phyloP scores from a whole-genome alignment of 2,329 filamentous ascomycete species.

The Sclerotinia glacialis region DNA sequence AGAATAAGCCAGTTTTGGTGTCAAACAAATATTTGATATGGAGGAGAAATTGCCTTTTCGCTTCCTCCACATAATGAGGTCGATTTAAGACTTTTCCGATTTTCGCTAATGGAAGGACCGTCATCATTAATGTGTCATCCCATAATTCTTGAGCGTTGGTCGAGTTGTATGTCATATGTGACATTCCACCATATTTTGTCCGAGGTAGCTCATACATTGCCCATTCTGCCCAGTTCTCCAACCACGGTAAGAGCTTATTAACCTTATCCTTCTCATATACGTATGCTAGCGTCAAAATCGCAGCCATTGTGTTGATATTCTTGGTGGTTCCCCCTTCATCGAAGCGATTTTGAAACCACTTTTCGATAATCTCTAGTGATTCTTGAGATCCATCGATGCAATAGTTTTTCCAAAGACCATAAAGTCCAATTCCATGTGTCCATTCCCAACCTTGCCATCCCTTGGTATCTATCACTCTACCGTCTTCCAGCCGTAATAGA shows the following conservation, averaged over 20 bases:
- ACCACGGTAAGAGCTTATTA: constrained; percentile 68
- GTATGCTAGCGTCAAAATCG: constrained; percentile 71
- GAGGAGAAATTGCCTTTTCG: constrained; percentile 72
- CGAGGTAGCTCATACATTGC: constrained; percentile 72
- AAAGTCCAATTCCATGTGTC: constrained; percentile 77
- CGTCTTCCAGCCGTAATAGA: constrained; percentile 66
- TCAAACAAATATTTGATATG: constrained; percentile 80
- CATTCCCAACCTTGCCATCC: constrained; percentile 83
- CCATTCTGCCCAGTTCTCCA: constrained; percentile 81
- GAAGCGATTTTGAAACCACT: constrained; percentile 69
- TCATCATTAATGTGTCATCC: constrained; percentile 90
- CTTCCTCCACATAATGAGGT: constrained; percentile 72
- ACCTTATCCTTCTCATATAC: constrained; percentile 75
- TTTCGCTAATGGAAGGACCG: constrained; percentile 74
- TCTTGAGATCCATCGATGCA: constrained; percentile 61
- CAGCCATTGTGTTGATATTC: constrained; percentile 78
- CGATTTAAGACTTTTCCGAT: constrained; percentile 63
- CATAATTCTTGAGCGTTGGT: constrained; percentile 73
- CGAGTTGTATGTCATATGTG: constrained; percentile 49
- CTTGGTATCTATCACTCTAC: constrained; percentile 68
- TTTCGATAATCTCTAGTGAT: constrained; percentile 64
- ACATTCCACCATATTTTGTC: constrained; percentile 60
- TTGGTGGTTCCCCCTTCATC: constrained; percentile 61
- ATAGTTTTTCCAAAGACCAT: constrained; percentile 81
- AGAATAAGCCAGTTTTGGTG: constrained; percentile 68